Percentiles rank a stretch among this genome's conserved stretches.
Evolutionary conservation across 352 stramenopile genomes (phyloP).

Genomic region (Phytophthora kernoviae): DNA sequence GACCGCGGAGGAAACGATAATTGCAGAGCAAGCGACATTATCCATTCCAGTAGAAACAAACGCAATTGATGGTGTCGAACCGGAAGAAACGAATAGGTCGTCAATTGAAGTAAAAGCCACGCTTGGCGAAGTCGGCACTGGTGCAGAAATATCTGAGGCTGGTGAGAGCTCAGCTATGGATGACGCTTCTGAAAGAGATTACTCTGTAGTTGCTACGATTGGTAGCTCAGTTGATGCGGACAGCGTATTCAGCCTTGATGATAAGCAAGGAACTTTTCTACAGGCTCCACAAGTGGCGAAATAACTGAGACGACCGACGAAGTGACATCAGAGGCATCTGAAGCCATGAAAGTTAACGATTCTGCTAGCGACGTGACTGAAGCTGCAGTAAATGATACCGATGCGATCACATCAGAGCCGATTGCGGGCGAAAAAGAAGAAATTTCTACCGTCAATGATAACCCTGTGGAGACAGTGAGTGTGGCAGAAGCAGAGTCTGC

Average conservation of each 20-base stretch:
- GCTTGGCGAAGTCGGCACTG: neutral
- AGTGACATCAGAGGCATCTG: no score
- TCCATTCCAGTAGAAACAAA: neutral
- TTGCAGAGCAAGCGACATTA: neutral
- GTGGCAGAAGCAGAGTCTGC: neutral
- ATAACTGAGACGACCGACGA: neutral
- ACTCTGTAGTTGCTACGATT: conserved; percentile 18
- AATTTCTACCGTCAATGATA: neutral
- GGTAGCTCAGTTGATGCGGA: conserved; percentile 21
- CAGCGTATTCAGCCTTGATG: conserved; percentile 18
- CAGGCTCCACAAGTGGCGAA: conserved; percentile 1
- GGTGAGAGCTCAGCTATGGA: conserved; percentile 11
- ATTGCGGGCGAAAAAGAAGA: conserved; percentile 1
- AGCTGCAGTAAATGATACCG: neutral
- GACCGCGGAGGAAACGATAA: neutral
- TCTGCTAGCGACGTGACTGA: neutral
- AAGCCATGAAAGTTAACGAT: neutral
- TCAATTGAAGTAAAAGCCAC: neutral
- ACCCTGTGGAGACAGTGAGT: neutral
- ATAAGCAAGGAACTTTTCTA: conserved; percentile 13
- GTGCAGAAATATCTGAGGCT: neutral
- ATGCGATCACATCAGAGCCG: neutral
- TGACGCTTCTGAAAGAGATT: conserved; percentile 9
- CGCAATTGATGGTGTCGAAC: neutral
- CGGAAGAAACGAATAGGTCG: no score